These are phyloP conservation scores for Lachnellula cervina DNA, from an alignment of 2,329 filamentous ascomycete genomes.

Conservation along the genomic window DNA sequence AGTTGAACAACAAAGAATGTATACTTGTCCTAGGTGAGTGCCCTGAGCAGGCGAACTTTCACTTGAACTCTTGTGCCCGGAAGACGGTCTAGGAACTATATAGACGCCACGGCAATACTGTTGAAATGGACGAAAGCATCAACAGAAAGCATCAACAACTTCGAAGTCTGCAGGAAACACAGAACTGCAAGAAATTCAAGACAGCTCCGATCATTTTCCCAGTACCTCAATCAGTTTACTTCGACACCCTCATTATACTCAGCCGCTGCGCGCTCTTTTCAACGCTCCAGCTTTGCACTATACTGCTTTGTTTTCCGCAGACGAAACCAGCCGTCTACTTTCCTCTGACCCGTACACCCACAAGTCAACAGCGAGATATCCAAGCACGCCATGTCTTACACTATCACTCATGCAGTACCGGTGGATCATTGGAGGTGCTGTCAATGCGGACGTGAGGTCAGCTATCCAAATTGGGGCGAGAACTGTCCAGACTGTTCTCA, in stretches of 20 bases:
- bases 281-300: too few relatives aligned
- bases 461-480: not conserved
- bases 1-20: not conserved
- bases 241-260: not conserved
- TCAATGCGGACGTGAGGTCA: not conserved
- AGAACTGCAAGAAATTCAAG: not conserved
- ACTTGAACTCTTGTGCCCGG: not conserved
- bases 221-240: not conserved
- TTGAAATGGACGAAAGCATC: not conserved
- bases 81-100: not conserved
- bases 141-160: not conserved
- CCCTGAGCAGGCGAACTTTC: not conserved
- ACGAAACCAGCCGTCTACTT: too few relatives aligned
- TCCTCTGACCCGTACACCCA: too few relatives aligned
- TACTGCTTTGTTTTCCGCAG: too few relatives aligned
- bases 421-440: conserved; percentile 7
- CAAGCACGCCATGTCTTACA: not conserved
- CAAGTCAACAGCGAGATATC: too few relatives aligned
- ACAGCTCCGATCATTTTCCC: not conserved
- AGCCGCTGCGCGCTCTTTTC: too few relatives aligned
- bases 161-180: not conserved
- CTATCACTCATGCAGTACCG: not conserved
- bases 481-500: conserved; percentile 6
- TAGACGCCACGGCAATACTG: not conserved
- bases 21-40: not conserved